Percentiles rank a stretch among this genome's conserved stretches.
phyloP scores from a whole-genome alignment of 129 eudicot species.

The Escallonia rubra region DNA sequence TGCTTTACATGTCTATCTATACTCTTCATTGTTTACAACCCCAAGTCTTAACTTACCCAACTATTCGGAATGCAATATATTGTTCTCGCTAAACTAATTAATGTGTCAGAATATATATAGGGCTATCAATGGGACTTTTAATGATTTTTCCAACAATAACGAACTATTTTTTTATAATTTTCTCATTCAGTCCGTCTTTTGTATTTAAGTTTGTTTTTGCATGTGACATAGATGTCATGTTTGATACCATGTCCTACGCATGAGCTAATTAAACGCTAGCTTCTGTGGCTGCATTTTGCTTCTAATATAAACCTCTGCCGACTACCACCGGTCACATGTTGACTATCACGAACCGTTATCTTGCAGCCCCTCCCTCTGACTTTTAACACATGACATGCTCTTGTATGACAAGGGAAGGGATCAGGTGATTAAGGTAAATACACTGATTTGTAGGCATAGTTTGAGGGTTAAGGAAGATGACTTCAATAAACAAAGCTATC shows the following conservation, averaged over 20 bases:
- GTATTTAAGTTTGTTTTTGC: too few relatives aligned
- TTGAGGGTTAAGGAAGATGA: slow-evolving; percentile 28
- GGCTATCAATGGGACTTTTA: not conserved
- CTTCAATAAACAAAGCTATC: slow-evolving; percentile 6
- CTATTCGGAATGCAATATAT: not conserved
- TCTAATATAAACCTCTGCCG: slow-evolving; percentile 12
- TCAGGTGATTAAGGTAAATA: slow-evolving; percentile 12
- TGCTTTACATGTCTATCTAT: not conserved
- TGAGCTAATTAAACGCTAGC: too few relatives aligned
- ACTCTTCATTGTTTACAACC: not conserved
- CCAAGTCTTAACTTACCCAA: not conserved
- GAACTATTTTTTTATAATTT: not conserved
- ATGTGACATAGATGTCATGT: too few relatives aligned
- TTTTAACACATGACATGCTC: slow-evolving; percentile 2
- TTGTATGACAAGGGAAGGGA: slow-evolving; percentile 17
- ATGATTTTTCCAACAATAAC: not conserved
- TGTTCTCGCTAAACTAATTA: not conserved
- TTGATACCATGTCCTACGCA: too few relatives aligned
- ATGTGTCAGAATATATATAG: too few relatives aligned
- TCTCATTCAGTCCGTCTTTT: too few relatives aligned
- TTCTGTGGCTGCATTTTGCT: not conserved
- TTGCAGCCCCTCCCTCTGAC: not conserved
- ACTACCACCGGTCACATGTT: slow-evolving; percentile 1
- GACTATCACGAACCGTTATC: not conserved
- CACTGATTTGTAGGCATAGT: slow-evolving; percentile 33